These are phyloP conservation scores for Oxytropis ochrocephala DNA, from an alignment of 306 rosid genomes.

Conservation along the genomic window DNA sequence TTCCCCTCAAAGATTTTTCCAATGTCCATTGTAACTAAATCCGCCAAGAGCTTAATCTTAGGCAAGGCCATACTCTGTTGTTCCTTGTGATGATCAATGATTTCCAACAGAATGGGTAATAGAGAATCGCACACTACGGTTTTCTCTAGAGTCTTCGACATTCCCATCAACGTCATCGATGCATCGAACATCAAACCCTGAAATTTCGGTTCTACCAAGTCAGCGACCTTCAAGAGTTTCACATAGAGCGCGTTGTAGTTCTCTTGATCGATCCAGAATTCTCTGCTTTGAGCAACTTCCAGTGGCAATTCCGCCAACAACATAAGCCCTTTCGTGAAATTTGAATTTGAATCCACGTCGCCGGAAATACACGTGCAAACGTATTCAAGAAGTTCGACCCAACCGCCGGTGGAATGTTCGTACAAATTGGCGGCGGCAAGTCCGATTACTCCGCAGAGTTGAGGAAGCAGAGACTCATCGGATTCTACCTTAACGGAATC, in stretches of 20 bases:
- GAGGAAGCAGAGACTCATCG: background rate
- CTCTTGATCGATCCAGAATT: background rate
- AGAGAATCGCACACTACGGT: too few relatives aligned
- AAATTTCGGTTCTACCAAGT: background rate
- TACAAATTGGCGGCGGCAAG: background rate
- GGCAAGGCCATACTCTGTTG: too few relatives aligned
- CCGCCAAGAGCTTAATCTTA: too few relatives aligned
- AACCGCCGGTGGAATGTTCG: background rate
- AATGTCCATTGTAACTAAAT: too few relatives aligned
- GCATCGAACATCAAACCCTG: background rate
- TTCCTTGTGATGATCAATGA: too few relatives aligned
- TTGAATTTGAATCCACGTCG: background rate
- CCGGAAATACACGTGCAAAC: background rate
- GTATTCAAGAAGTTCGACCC: conserved; percentile 17
- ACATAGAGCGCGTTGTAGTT: background rate
- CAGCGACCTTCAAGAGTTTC: background rate
- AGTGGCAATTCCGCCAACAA: background rate
- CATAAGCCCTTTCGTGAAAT: background rate
- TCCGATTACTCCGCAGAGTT: background rate
- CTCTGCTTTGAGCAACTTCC: background rate
- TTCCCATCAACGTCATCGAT: background rate
- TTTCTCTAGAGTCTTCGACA: too few relatives aligned
- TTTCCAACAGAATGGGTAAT: too few relatives aligned
- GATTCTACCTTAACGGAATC: too few relatives aligned
- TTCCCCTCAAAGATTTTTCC: too few relatives aligned